A percentile compares a stretch with the other conserved stretches of the same genome.
phyloP scores from a whole-genome alignment of 2,329 filamentous ascomycete genomes.

The Monilinia fructicola region DNA sequence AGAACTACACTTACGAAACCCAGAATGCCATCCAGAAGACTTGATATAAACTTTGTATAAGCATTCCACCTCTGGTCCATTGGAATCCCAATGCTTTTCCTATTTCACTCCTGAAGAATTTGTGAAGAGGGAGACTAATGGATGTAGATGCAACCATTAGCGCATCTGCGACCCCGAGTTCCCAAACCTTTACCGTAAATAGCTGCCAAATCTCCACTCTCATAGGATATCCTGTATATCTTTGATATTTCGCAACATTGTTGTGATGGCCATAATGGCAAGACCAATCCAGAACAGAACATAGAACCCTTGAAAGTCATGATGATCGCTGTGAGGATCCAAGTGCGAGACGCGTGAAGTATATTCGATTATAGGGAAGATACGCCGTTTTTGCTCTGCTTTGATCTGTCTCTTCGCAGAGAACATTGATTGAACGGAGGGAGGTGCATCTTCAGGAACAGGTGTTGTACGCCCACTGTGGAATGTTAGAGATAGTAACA shows the following conservation, averaged over 20 bases:
- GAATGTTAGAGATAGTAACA: conserved; percentile 24
- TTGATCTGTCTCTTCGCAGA: conserved; percentile 80
- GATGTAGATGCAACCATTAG: conserved; percentile 79
- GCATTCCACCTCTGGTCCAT: conserved; percentile 77
- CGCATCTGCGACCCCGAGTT: conserved; percentile 78
- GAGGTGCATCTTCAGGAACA: conserved; percentile 85
- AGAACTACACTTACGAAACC: conserved; percentile 56
- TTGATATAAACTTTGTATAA: conserved; percentile 81
- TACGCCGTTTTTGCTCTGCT: conserved; percentile 74
- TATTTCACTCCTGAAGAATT: conserved; percentile 56
- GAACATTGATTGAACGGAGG: conserved; percentile 83
- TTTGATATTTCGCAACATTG: conserved; percentile 88
- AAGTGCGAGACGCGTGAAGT: conserved; percentile 91
- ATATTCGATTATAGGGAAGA: conserved; percentile 94
- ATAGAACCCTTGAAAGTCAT: conserved; percentile 96
- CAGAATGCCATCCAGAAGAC: conserved; percentile 75
- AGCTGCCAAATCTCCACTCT: conserved; percentile 84
- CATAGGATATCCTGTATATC: conserved; percentile 87
- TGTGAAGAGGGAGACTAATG: conserved; percentile 72
- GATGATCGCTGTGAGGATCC: conserved; percentile 86
- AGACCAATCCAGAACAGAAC: conserved; percentile 97
- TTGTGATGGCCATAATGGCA: conserved; percentile 94
- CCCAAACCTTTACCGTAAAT: conserved; percentile 85
- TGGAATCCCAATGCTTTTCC: conserved; percentile 55
- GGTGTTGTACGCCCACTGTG: conserved; percentile 78